These are phyloP conservation scores for Thielaviopsis musarum DNA, from an alignment of 2,329 filamentous ascomycete species.

Conservation along the genomic window DNA sequence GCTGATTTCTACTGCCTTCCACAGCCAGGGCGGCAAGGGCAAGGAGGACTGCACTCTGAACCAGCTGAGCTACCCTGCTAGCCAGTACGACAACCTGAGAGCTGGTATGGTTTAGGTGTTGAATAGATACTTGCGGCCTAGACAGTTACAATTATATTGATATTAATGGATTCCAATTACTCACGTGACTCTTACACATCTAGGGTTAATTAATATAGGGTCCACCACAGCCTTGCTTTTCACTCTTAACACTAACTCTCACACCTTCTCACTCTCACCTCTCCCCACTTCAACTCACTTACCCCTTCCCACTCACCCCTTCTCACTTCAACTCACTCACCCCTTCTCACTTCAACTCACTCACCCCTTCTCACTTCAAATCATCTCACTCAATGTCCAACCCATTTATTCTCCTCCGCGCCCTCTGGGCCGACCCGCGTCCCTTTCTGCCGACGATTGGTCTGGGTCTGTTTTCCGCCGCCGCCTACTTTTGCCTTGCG, in stretches of 20 bases:
- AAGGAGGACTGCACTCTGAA: conserved; percentile 31
- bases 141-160: too few species aligned
- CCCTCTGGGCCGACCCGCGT: conserved; percentile 5
- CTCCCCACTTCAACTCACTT: neutral
- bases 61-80: conserved; percentile 33
- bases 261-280: conserved; percentile 15
- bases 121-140: neutral
- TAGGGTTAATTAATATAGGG: neutral
- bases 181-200: neutral
- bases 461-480: conserved; percentile 1
- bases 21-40: conserved; percentile 23
- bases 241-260: neutral
- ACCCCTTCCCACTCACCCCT: neutral
- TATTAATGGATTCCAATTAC: too few species aligned
- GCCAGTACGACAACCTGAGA: conserved; percentile 37
- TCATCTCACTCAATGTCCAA: neutral
- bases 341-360: neutral
- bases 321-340: conserved; percentile 19
- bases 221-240: neutral
- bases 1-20: conserved; percentile 35
- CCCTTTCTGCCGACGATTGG: conserved; percentile 6
- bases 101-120: conserved; percentile 17
- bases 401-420: conserved; percentile 3
- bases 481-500: conserved; percentile 1
- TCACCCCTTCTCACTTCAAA: neutral